Base-by-base conservation (phyloP, 768 basidiomycete species). In the Boletus rubescentipes region DNA sequence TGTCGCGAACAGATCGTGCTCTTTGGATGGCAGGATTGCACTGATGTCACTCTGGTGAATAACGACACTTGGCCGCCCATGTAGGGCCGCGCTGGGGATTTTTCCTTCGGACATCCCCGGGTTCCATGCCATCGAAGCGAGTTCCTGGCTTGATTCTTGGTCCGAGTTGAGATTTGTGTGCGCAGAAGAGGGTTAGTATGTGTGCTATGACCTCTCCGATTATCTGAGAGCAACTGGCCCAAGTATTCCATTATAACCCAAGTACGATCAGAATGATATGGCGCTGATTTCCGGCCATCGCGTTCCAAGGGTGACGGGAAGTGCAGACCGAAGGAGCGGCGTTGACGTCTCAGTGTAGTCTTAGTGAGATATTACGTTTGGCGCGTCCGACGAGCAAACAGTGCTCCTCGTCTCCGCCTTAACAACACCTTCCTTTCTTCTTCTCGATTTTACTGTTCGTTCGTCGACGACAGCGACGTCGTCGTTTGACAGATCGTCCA, bases 391-490 rank as follows among this genome's bases (percentile, higher is more conserved):
- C 49, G 26, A 41, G 26, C 7, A 9, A 10, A 35, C 21, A n/a
- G n/a, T 12, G n/a, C 44, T 54, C 42, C 52, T 51, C 57, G 47
- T 54, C 55, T 66, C 67, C 61, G 57, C 61, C 54, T 52, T 66
- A 67, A 60, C 67, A 43, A 53, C 58, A 46, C 54, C 35, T n/a
- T 67, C 56, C 16, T 61, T 67, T 59, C 21, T 59, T 55, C 45
- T 30, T 30, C 47, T 55, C 39, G 10, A 37, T 45, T 34, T 41
- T 47, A 41, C 16, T 46, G 15, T 21, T 44, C 32, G 14, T 34
- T 40, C 21, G 36, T 21, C 40, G 44, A 38, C 63, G 44, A 57
- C 54, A 32, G 12, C 55, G 30, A 43, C 23, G 53, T 46, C 46
- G 49, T 43, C 29, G 48, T 43, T 21, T 9, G 46, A 21, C 39